Evolutionary conservation across 2,329 filamentous ascomycete genomes (phyloP).

Genomic region (Pyricularia grisea): DNA sequence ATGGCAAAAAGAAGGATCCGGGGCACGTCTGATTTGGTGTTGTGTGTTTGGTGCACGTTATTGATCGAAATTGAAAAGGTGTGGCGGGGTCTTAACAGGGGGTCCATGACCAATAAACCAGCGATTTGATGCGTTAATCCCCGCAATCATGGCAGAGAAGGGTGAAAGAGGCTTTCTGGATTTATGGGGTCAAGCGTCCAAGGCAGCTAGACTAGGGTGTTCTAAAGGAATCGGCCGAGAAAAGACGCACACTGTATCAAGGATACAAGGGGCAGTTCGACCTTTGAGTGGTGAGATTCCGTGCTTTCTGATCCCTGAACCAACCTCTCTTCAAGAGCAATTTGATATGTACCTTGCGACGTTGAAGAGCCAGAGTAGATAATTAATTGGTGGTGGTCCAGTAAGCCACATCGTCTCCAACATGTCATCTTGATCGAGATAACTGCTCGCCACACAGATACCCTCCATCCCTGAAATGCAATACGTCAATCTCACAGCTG

Average conservation of each 20-base stretch:
- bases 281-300: background rate
- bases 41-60: background rate
- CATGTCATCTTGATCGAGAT: background rate
- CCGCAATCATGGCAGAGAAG: background rate
- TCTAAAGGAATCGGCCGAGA: background rate
- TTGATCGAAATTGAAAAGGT: background rate
- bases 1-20: background rate
- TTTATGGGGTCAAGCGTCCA: no score
- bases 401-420: background rate
- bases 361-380: background rate
- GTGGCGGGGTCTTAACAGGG: background rate
- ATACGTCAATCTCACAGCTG: background rate
- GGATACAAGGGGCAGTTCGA: background rate
- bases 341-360: background rate
- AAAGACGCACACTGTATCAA: background rate
- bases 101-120: background rate
- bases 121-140: background rate
- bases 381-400: background rate
- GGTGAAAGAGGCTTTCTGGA: no score
- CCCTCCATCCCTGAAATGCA: background rate
- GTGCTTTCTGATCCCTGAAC: background rate
- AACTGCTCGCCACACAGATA: background rate
- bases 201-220: background rate
- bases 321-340: background rate
- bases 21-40: background rate